Base-by-base conservation (phyloP, 2,329 filamentous ascomycete genomes). In the Rhexocercosporidium sp. region DNA sequence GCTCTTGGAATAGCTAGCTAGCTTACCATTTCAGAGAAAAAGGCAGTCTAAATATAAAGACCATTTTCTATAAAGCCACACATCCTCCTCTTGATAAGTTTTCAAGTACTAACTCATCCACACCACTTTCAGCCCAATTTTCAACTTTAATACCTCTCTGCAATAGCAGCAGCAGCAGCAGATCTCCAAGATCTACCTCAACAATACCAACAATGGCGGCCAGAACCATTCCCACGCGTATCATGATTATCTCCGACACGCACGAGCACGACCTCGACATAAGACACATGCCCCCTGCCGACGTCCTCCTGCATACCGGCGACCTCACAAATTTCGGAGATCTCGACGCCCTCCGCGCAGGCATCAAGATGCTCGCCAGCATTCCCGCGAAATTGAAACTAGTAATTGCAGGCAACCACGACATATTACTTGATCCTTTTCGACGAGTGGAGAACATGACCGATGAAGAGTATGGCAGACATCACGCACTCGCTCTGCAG, bases 341-440 rank as follows among this genome's bases (percentile, higher is more conserved):
- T 1, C 59, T 76, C 0, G 27, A 64, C 1, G 67, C 77, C 20
- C 78, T 76, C 57, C 60, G 67, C 9, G 60, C 69, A 2, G 67
- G 75, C 8, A 41, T 80, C 0, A 62, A 66, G 16, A 73, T 75
- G 71, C 31, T 74, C 3, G 61, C 61, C n/a, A 72, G 71, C 2
- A 80, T 85, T 39, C 76, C 84, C 18, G 86, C 86, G 3, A 81
- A 83, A 16, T 75, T 89, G 5, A 90, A 89, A 71, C 79, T 90
- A 25, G 82, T 89, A 20, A 88, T 90, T 67, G 83, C 86, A 0
- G 87, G 87, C 0, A 89, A 89, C 72, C 87, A 89, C 76, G 86
- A 89, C 72, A 79, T 88, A 53, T 84, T 82, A 2, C 80, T 89
- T 0, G 86, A 90, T 69, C 12, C 34, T 16, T 57, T 31, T 14